Conservation (phyloP, 176 grass and related monocot genomes). For the Triticum timopheevii region DNA sequence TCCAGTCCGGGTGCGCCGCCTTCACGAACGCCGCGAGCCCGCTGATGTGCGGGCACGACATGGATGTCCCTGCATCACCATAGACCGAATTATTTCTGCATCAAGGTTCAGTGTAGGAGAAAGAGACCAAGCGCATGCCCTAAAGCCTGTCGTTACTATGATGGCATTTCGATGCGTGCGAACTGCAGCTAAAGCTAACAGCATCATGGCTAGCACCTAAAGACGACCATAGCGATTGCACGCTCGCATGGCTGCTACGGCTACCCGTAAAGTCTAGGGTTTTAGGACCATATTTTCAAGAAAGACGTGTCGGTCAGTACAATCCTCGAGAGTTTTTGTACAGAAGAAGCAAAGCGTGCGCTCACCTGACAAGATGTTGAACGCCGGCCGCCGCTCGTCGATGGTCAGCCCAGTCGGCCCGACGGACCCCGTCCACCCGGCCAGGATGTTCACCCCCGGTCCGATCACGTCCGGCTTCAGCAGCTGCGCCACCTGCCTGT, state of each 20-base stretch:
- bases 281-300: neutral
- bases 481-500: constrained; percentile 61
- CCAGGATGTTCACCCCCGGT: constrained; percentile 83
- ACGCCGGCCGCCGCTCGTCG: constrained; percentile 62
- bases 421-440: constrained; percentile 68
- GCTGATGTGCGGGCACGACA: constrained; percentile 95
- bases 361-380: constrained; percentile 85
- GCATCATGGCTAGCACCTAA: constrained; percentile 11
- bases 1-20: constrained; percentile 87
- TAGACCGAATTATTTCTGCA: neutral
- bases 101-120: neutral
- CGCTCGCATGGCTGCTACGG: too few relatives aligned
- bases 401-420: constrained; percentile 59
- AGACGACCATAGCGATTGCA: neutral
- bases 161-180: constrained; percentile 30
- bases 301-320: neutral
- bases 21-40: constrained; percentile 75
- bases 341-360: constrained; percentile 25
- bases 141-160: neutral
- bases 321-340: neutral
- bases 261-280: neutral
- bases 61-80: constrained; percentile 72
- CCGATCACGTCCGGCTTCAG: constrained; percentile 96
- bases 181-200: constrained; percentile 14
- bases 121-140: neutral